phyloP scores from a whole-genome alignment of 129 eudicot species.

The Sambucus nigra region DNA sequence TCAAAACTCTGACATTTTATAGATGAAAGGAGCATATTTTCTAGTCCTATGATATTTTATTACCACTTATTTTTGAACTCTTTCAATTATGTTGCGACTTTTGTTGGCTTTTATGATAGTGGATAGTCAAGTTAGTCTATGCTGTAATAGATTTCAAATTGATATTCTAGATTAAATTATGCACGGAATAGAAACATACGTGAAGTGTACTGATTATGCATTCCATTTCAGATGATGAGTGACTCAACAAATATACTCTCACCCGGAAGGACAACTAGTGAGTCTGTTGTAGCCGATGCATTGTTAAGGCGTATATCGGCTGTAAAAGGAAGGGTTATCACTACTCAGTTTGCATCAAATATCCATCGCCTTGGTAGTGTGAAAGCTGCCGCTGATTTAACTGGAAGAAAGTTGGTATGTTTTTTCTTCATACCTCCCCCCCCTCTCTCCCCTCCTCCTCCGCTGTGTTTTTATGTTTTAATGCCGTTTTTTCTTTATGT shows the following conservation, averaged over 20 bases:
- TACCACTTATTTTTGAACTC: background rate
- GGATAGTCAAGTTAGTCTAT: too few relatives aligned
- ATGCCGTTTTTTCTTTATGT: background rate
- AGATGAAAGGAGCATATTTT: too few relatives aligned
- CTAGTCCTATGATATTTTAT: too few relatives aligned
- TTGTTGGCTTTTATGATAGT: background rate
- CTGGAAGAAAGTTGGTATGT: conserved; percentile 94
- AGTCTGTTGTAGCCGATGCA: conserved; percentile 85
- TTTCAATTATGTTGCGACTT: background rate
- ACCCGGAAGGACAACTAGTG: conserved; percentile 96
- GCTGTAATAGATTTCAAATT: background rate
- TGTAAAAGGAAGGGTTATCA: conserved; percentile 87
- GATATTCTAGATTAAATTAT: too few relatives aligned
- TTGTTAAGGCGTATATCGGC: conserved; percentile 73
- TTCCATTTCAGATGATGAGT: conserved; percentile 80
- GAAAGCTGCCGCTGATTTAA: conserved; percentile 96
- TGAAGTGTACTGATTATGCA: background rate
- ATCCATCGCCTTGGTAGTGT: conserved; percentile 98
- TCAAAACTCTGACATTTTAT: too few relatives aligned
- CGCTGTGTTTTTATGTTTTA: background rate
- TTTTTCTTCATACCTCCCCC: too few relatives aligned
- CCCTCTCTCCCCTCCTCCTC: too few relatives aligned
- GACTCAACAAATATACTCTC: conserved; percentile 93
- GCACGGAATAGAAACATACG: background rate
- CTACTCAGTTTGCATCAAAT: conserved; percentile 97